These are phyloP conservation scores for Epithele typhae DNA, from an alignment of 768 basidiomycete genomes.

Conservation along the genomic window DNA sequence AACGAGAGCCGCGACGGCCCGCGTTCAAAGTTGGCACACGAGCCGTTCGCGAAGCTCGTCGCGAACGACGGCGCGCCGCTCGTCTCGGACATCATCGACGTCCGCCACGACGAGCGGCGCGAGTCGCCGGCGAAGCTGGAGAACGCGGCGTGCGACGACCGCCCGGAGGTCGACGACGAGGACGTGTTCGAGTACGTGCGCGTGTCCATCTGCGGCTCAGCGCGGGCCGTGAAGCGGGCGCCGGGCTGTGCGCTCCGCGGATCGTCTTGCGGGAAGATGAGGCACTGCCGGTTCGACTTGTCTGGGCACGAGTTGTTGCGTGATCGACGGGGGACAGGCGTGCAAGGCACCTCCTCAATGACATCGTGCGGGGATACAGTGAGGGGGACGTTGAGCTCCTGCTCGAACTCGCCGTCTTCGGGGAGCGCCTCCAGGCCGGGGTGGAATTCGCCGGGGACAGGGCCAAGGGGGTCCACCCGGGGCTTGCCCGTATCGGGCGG, in stretches of 20 bases:
- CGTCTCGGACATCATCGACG: slow-evolving; percentile 14
- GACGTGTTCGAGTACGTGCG: neutral
- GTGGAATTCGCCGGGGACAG: slow-evolving; percentile 8
- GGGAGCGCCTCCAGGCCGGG: slow-evolving; percentile 43
- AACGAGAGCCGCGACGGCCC: slow-evolving; percentile 1
- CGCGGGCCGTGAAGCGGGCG: neutral
- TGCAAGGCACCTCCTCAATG: slow-evolving; percentile 8
- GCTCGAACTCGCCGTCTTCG: slow-evolving; percentile 46
- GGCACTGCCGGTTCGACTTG: slow-evolving; percentile 22
- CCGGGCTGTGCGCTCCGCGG: slow-evolving; percentile 4
- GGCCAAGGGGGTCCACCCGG: slow-evolving; percentile 7
- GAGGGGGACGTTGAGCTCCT: too few relatives aligned
- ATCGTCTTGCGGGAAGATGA: slow-evolving; percentile 17
- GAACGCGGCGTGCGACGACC: slow-evolving; percentile 18
- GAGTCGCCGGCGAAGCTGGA: slow-evolving; percentile 22
- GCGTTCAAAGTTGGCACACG: slow-evolving; percentile 15
- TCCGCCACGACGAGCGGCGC: slow-evolving; percentile 22
- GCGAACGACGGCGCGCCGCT: slow-evolving; percentile 12
- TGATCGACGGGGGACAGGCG: slow-evolving; percentile 17
- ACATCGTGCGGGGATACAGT: neutral
- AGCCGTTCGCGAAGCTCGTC: slow-evolving; percentile 11
- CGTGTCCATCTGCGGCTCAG: slow-evolving; percentile 2
- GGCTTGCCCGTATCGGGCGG: slow-evolving; percentile 8
- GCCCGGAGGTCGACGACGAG: slow-evolving; percentile 4
- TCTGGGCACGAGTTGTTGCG: slow-evolving; percentile 23